Percentiles rank a stretch among this genome's conserved stretches.
phyloP scores from a whole-genome alignment of 768 basidiomycete genomes.

The Tricholoma matsutake region DNA sequence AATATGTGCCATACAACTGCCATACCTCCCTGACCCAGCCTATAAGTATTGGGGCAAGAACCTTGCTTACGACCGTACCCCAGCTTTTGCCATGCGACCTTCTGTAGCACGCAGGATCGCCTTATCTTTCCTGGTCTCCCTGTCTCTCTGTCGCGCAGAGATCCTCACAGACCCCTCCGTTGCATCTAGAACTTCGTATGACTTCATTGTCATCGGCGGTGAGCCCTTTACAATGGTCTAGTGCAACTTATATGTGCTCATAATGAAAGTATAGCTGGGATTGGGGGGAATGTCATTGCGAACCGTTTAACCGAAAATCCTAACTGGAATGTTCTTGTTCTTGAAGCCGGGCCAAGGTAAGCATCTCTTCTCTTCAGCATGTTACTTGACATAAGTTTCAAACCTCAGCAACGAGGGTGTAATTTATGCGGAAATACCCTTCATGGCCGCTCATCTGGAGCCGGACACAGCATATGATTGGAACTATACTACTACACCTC shows the following conservation, averaged over 20 bases:
- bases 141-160: neutral
- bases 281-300: constrained; percentile 21
- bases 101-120: neutral
- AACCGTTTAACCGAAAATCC: constrained; percentile 19
- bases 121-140: neutral
- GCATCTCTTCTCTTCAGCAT: neutral
- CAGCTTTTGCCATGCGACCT: neutral
- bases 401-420: constrained; percentile 9
- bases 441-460: constrained; percentile 13
- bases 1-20: too few species aligned
- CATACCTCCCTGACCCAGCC: too few species aligned
- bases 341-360: constrained; percentile 17
- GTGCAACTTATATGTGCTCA: too few species aligned
- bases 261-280: constrained; percentile 5
- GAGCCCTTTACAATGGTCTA: neutral
- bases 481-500: constrained; percentile 30
- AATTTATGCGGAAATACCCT: constrained; percentile 9
- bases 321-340: constrained; percentile 13
- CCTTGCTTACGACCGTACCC: too few species aligned
- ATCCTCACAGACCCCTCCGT: neutral
- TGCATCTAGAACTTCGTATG: neutral
- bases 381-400: neutral
- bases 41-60: too few species aligned
- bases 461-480: constrained; percentile 21
- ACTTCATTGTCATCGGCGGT: constrained; percentile 1